Percentiles rank a stretch among this genome's conserved stretches.
phyloP scores from a whole-genome alignment of 352 stramenopile species.

The Globisporangium camurandrum region DNA sequence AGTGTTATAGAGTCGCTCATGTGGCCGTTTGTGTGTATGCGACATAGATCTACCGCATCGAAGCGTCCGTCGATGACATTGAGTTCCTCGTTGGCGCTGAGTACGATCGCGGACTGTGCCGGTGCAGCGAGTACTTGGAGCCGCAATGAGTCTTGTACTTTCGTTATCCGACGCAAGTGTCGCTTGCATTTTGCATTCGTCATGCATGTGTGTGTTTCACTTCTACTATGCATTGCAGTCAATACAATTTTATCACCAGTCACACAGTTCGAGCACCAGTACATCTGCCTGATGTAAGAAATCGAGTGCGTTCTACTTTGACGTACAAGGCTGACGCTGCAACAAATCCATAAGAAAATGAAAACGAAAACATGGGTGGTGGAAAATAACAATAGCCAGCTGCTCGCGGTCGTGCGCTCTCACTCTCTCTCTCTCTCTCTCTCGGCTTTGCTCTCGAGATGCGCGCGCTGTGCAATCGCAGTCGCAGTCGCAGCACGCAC shows the following conservation, averaged over 20 bases:
- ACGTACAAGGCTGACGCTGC: no score
- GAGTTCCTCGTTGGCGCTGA: constrained; percentile 84
- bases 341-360: no score
- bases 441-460: no score
- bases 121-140: constrained; percentile 70
- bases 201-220: no score
- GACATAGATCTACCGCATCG: constrained; percentile 70
- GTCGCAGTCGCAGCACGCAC: no score
- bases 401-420: neutral
- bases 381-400: constrained; percentile 3
- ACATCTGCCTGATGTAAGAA: no score
- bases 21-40: neutral
- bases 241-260: no score
- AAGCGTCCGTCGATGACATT: constrained; percentile 64
- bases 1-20: neutral
- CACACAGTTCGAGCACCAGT: no score
- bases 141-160: constrained; percentile 37
- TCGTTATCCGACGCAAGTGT: neutral
- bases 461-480: no score
- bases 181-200: neutral
- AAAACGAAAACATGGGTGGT: no score
- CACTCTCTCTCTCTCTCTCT: neutral
- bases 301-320: no score
- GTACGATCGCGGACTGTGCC: constrained; percentile 78
- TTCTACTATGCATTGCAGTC: no score